These are phyloP conservation scores for Chaetomium fimeti DNA, from an alignment of 495 filamentous ascomycete genomes.

Conservation along the genomic window DNA sequence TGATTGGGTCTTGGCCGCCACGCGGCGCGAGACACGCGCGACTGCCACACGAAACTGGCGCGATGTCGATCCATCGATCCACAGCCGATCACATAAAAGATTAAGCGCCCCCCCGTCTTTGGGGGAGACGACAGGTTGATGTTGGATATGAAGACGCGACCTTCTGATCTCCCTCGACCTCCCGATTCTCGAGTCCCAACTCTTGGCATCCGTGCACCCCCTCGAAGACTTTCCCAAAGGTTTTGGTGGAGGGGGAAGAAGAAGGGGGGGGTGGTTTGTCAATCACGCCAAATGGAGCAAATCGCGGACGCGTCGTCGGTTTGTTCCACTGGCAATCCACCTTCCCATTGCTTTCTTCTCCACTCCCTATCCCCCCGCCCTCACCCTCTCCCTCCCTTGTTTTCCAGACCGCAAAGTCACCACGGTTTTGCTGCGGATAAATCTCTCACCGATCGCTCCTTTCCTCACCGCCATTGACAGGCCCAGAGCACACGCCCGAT, in stretches of 20 bases:
- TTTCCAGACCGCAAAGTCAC: conserved; percentile 7
- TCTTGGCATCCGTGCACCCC: background rate
- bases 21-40: conserved; percentile 29
- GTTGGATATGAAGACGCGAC: conserved; percentile 3
- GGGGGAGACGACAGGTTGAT: conserved; percentile 22
- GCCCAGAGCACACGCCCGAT: conserved; percentile 1
- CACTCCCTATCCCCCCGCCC: background rate
- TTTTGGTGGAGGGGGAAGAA: background rate
- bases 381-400: background rate
- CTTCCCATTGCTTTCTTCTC: conserved; percentile 1
- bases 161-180: background rate
- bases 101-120: conserved; percentile 25
- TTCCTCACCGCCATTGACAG: conserved; percentile 12
- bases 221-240: background rate
- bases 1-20: conserved; percentile 25
- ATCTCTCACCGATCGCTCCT: conserved; percentile 14
- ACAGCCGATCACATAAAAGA: conserved; percentile 25
- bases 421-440: background rate
- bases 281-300: background rate
- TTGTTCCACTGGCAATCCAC: background rate
- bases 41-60: conserved; percentile 35
- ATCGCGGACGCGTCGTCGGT: background rate
- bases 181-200: background rate
- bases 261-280: background rate
- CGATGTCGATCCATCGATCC: conserved; percentile 18